Percentiles rank a stretch among this genome's conserved stretches.
These are phyloP conservation scores for Azolla pinnata DNA, from an alignment of 75 land plant genomes.

Conservation along the genomic window DNA sequence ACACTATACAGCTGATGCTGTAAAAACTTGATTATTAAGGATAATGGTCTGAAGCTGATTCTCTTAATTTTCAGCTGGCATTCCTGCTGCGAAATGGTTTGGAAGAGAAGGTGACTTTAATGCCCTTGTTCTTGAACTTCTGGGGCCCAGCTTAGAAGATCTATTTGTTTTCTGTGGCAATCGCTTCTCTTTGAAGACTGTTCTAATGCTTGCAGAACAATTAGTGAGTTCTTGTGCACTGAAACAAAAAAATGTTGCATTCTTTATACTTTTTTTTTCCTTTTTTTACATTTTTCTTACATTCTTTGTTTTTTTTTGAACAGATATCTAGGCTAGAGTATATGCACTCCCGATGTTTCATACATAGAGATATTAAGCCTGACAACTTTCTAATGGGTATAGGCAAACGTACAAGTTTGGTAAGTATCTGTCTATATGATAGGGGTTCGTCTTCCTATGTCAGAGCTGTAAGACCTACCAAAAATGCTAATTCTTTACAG, in stretches of 20 bases:
- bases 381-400: conserved; percentile 84
- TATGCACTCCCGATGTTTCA: conserved; percentile 67
- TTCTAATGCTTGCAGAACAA: conserved; percentile 45
- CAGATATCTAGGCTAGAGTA: conserved; percentile 67
- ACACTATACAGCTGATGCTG: too few relatives aligned
- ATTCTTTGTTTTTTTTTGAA: conserved; percentile 6
- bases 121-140: conserved; percentile 33
- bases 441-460: too few relatives aligned
- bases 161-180: conserved; percentile 33
- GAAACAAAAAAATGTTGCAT: too few relatives aligned
- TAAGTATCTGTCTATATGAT: too few relatives aligned
- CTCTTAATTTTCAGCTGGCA: conserved; percentile 20
- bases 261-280: too few relatives aligned
- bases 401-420: conserved; percentile 65
- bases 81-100: conserved; percentile 39
- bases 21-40: not conserved
- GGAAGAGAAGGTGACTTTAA: conserved; percentile 43
- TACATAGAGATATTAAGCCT: conserved; percentile 82
- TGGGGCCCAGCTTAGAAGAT: conserved; percentile 43
- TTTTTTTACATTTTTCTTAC: too few relatives aligned
- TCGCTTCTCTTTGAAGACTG: conserved; percentile 36
- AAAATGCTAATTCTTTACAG: too few relatives aligned
- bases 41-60: not conserved
- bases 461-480: too few relatives aligned
- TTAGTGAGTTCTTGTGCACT: conserved; percentile 12